Evolutionary conservation across 139 green algal genomes (phyloP).

Genomic region (Volvox reticuliferus): DNA sequence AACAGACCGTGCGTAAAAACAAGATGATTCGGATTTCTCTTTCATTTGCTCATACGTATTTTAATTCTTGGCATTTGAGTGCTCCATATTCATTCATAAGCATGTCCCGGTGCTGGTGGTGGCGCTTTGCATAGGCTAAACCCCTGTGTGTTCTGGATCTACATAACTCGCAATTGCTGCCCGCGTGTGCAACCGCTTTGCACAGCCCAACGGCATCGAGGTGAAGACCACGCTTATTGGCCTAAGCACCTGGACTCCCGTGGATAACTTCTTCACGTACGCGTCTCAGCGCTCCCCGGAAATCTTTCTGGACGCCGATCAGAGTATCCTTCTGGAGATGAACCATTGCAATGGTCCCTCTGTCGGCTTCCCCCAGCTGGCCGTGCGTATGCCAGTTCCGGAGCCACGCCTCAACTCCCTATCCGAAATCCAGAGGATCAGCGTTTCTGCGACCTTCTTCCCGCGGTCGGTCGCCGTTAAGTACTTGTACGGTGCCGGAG

Average conservation of each 20-base stretch:
- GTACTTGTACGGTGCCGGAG: conserved; percentile 44
- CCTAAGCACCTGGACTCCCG: neutral
- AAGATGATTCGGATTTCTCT: too few species aligned
- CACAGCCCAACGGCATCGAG: neutral
- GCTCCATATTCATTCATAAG: too few species aligned
- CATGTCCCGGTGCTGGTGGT: too few species aligned
- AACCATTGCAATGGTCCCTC: conserved; percentile 31
- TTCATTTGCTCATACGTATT: too few species aligned
- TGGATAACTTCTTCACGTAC: conserved; percentile 30
- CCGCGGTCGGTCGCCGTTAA: neutral
- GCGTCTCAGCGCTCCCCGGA: neutral
- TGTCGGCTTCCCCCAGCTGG: conserved; percentile 1
- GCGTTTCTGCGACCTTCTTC: neutral
- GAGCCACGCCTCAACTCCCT: neutral
- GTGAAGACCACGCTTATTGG: neutral
- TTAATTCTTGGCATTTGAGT: too few species aligned
- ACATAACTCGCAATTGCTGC: too few species aligned
- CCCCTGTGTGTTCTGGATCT: too few species aligned
- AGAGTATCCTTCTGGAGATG: conserved; percentile 48
- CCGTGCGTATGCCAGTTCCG: conserved; percentile 15
- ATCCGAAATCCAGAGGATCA: neutral
- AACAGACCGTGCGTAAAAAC: too few species aligned
- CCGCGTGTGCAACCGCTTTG: neutral
- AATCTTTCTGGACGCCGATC: conserved; percentile 36
- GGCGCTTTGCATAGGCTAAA: too few species aligned